These are phyloP conservation scores for Kalmanozyma brasiliensis DNA, from an alignment of 1,284 basidiomycete genomes.

Conservation along the genomic window DNA sequence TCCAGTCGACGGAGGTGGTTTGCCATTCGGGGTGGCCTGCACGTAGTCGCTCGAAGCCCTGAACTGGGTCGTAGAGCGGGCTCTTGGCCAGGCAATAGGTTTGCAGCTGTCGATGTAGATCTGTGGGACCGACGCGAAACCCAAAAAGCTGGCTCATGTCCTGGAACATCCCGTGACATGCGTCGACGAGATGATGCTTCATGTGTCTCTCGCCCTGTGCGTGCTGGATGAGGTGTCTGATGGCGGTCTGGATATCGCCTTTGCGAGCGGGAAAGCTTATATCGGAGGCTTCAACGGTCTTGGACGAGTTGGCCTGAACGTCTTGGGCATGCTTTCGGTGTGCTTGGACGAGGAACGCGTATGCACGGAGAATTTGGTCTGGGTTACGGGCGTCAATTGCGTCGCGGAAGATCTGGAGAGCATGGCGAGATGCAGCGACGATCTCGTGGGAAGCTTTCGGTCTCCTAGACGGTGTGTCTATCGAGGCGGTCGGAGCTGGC, in stretches of 20 bases:
- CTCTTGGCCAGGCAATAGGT: constrained; percentile 7
- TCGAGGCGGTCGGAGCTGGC: neutral
- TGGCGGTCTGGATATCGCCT: constrained; percentile 29
- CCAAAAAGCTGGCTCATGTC: constrained; percentile 34
- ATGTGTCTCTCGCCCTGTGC: constrained; percentile 10
- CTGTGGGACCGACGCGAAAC: constrained; percentile 20
- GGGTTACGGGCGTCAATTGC: constrained; percentile 10
- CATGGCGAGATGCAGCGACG: constrained; percentile 4
- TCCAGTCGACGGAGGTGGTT: constrained; percentile 37
- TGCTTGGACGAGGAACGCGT: constrained; percentile 15
- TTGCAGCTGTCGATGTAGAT: constrained; percentile 37
- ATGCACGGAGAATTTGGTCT: constrained; percentile 11
- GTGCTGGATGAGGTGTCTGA: constrained; percentile 15
- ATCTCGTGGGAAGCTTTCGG: constrained; percentile 21
- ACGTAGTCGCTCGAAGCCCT: constrained; percentile 22
- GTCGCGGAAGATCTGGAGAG: too few species aligned
- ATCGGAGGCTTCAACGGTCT: neutral
- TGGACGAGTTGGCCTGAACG: constrained; percentile 7
- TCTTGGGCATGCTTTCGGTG: constrained; percentile 9
- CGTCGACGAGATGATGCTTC: neutral
- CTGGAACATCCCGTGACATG: constrained; percentile 32
- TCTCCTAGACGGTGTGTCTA: neutral
- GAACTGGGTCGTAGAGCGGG: constrained; percentile 6
- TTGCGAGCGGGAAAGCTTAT: constrained; percentile 35
- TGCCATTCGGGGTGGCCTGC: constrained; percentile 29